These are phyloP conservation scores for Iris pallida DNA, from an alignment of 116 monocot genomes.

Conservation along the genomic window DNA sequence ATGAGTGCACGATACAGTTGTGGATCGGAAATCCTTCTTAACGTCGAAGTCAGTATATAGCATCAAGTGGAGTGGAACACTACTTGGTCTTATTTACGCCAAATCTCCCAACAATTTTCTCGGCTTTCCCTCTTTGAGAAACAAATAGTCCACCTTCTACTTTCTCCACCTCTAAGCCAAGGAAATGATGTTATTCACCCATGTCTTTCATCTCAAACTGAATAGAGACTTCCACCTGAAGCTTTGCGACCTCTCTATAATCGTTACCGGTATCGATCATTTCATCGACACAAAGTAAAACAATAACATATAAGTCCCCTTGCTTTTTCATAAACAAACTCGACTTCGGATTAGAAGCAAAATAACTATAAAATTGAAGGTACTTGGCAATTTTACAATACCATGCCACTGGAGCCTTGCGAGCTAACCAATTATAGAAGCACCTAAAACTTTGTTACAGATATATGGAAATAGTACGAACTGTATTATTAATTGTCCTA, in stretches of 20 bases:
- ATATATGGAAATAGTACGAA: too few relatives aligned
- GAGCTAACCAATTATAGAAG: too few relatives aligned
- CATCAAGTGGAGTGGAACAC: constrained; percentile 1
- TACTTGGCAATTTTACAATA: neutral
- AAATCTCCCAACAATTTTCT: neutral
- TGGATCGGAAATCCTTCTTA: neutral
- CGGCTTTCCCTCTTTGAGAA: neutral
- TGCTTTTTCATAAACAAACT: too few relatives aligned
- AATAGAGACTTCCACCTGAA: neutral
- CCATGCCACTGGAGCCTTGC: too few relatives aligned
- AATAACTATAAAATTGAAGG: neutral
- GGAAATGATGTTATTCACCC: too few relatives aligned
- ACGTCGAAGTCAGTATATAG: neutral
- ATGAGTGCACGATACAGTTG: neutral
- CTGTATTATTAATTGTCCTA: too few relatives aligned
- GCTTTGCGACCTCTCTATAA: too few relatives aligned
- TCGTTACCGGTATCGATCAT: too few relatives aligned
- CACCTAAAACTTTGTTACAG: too few relatives aligned
- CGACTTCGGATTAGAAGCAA: neutral
- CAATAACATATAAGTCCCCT: too few relatives aligned
- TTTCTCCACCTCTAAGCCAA: neutral
- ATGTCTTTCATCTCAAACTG: too few relatives aligned
- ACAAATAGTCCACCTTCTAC: neutral
- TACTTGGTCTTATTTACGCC: neutral
- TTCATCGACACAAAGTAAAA: too few relatives aligned